Base-by-base conservation (phyloP, 106 monocot species). In the Posidonia australis region DNA sequence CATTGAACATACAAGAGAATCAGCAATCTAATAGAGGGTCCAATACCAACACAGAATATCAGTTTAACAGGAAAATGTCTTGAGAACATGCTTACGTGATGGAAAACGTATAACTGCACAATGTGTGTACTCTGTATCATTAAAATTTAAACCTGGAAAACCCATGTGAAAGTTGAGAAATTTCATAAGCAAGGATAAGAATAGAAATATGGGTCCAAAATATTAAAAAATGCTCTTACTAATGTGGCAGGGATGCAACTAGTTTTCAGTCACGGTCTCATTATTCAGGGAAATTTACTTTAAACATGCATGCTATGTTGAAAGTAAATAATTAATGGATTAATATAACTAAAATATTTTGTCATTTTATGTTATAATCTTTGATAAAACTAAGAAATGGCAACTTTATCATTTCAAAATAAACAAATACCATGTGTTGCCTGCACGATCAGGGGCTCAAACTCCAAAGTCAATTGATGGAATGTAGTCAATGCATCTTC, bases 61-160 rank as follows among this genome's bases (percentile, higher is more conserved):
- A 5, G 21, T 46, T 13, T 22, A 21, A 67, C 21, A 53, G 22
- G 18, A 60, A 13, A 32, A 63, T 42, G 19, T 10, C 6, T 18
- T 43, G 36, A 21, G 11, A 60, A 26, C 27, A 70, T 64, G 22
- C 75, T 83, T 86, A 94, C 89, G 22, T 62, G 86, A 82, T 64
- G 79, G 82, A 67, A 94, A 94, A 13, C 89, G 89, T 56, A 90
- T 82, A 0, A 84, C 79, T 62, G 82, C 81, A 59, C 84, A 90
- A 80, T 90, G 94, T 23, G 85, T 86, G 46, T 80, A 94, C 44
- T 74, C 76, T 41, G 62, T 52, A 18, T n/a, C n/a, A 27, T 84
- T 78, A 61, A 94, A 79, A 78, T 72, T 80, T 41, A 45, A 62
- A 59, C 93, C 93, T 93, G 69, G 13, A 9, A 64, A 46, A 46